Conservation (phyloP, 2,329 filamentous ascomycete species). For the Colletotrichum magnum region DNA sequence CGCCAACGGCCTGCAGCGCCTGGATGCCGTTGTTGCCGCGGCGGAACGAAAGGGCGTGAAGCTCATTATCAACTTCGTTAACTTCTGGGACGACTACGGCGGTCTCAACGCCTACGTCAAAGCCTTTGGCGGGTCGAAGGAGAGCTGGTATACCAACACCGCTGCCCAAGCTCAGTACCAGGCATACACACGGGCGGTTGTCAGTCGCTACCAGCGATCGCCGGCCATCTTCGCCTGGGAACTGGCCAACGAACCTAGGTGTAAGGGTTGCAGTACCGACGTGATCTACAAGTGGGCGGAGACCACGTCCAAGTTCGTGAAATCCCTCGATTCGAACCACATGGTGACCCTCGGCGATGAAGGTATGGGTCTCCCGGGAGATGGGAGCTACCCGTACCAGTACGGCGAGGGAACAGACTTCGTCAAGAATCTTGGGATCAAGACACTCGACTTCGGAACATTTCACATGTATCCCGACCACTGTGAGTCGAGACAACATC, state of each 20-base stretch:
- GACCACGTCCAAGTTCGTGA: constrained; percentile 71
- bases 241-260: constrained; percentile 70
- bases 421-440: constrained; percentile 62
- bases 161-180: constrained; percentile 66
- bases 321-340: constrained; percentile 71
- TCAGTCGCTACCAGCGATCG: constrained; percentile 61
- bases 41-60: constrained; percentile 73
- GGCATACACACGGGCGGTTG: constrained; percentile 61
- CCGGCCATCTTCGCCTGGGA: constrained; percentile 67
- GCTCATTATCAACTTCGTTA: constrained; percentile 76
- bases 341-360: constrained; percentile 75
- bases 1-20: constrained; percentile 65
- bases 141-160: constrained; percentile 67
- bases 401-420: constrained; percentile 64
- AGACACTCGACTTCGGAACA: constrained; percentile 59
- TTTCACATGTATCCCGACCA: constrained; percentile 27
- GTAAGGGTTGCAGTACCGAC: constrained; percentile 69
- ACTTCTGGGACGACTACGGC: constrained; percentile 79
- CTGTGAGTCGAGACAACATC: constrained; percentile 3
- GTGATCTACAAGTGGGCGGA: constrained; percentile 73
- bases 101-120: constrained; percentile 72
- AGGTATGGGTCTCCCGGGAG: constrained; percentile 57
- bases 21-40: constrained; percentile 74
- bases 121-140: constrained; percentile 66
- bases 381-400: constrained; percentile 63